Evolutionary conservation across 768 basidiomycete genomes (phyloP), one percentile per base, ranked within the genome.

Genomic region (Rhizopogon roseolus): DNA sequence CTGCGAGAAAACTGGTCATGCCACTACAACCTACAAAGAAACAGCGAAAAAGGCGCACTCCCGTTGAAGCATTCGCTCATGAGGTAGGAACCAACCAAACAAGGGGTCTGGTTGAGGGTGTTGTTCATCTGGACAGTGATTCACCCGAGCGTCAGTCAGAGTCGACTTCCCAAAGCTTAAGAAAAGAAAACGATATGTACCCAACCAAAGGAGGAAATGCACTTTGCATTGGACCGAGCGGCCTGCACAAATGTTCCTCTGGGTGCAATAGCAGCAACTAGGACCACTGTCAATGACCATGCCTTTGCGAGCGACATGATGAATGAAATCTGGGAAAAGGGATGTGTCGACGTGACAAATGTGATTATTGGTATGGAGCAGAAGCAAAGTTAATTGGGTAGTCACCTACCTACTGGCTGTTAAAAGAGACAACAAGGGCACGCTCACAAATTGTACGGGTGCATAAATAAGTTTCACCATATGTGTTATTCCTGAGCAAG

Each of bases 101-200:
- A 81, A 16, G 79, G 78, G 14, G 66, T 76, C 55, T 81, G 73
- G 41, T 65, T 64, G 46, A 71, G 70, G 27, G 78, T 77, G 53
- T 82, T 82, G 46, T 48, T n/a, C 67, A 70, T 66, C 67, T 68
- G 17, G 17, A 28, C 41, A 6, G 28, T 38, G 29, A 42, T 34
- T n/a, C 27, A 28, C 42, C 42, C 42, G 10, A 28, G 13, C 11
- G 13, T 34, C 2, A 34, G 9, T 44, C n/a, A 44, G 43, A 29
- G n/a, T n/a, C 28, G 6, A n/a, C n/a, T 6, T 6, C 28, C 22
- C n/a, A 0, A 17, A 29, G n/a, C 5, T 11, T 6, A 29, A 29
- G 16, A 1, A 43, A 8, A 42, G 22, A n/a, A n/a, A 29, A 3
- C 5, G 29, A 9, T 29, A 11, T 29, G 28, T 29, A 44, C 43